Base-by-base conservation (phyloP, 2,329 filamentous ascomycete genomes). In the Penicillium hesseltinei region DNA sequence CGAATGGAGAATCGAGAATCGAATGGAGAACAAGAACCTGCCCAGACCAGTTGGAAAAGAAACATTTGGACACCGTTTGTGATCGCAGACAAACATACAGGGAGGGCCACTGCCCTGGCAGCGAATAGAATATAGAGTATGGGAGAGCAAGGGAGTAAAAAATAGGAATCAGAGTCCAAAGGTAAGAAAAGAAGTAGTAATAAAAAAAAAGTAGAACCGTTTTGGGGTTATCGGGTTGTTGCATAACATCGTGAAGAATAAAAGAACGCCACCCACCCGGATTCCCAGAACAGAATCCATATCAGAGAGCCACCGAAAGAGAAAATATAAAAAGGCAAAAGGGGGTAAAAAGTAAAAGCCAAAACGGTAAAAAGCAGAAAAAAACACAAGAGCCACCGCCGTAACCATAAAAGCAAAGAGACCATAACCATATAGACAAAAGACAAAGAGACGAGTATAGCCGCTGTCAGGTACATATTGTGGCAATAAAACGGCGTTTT, bases 191-290 rank as follows among this genome's bases (percentile, higher is more conserved):
- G 29, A 5, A 46, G 43, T 44, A 58, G 13, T 44, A 55, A 35
- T 33, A 51, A 38, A 44, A 39, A 35, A 44, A 40, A 33, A 33
- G n/a, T 35, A 36, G 35, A 54, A 54, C 45, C 33, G 42, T 56
- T 60, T 63, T 63, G 48, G 46, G 60, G 48, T 54, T 58, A 47
- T 58, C 31, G 56, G 51, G 35, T 61, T 40, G 36, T 60, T 60
- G 61, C 63, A 60, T 65, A 50, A 64, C 63, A 63, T 65, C 63
- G 62, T 65, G 44, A 64, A 50, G 54, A 64, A 63, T 57, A 58
- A 58, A 54, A 64, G 59, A 65, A 65, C 63, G 63, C 63, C 63
- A 36, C 59, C 60, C 46, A 49, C 51, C 56, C 51, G 13, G 49
- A 57, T 56, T 57, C 53, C 54, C 57, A 53, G 54, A 48, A 48